Base-by-base conservation (phyloP, 148 eudicot species). In the Camellia granthamiana region DNA sequence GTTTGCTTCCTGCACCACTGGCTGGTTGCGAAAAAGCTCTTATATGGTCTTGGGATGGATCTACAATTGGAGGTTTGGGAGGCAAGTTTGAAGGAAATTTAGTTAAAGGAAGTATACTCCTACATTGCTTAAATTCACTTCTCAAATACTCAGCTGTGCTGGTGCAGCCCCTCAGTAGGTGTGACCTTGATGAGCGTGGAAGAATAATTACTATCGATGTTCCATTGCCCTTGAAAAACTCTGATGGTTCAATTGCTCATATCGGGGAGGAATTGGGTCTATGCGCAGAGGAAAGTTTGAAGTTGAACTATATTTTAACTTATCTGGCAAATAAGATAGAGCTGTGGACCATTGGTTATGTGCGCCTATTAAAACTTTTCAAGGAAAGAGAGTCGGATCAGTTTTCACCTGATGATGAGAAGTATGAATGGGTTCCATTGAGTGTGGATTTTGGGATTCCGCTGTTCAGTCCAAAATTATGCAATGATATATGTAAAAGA, bases 41-140 rank as follows among this genome's bases (percentile, higher is more conserved):
- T 71, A 71, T 96, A 76, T 96, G 98, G 97, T 96, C 99, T 72
- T 96, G 99, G 99, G 99, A 96, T 89, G 97, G 95, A 75, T 89
- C 99, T 74, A 83, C 91, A 3, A 66, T 92, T 88, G 99, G 97
- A 74, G 99, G 99, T 46, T 81, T 96, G 85, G 99, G 99, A 72
- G 94, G 97, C 64, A 96, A 91, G 75, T 87, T 88, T 77, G 95
- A 92, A 86, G 99, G 99, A 51, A 93, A 87, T 85, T 81, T 96
- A 81, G 97, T 96, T 58, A 96, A 90, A 84, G 99, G 99, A 79
- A 86, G 81, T 67, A 69, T 93, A 64, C 97, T 96, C 71, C 83
- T 96, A 84, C 99, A 96, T 84, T 96, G 99, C 81, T 86, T 96
- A 80, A 96, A 96, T 84, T 90, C 97, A 73, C 93, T 96, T 77